phyloP scores from a whole-genome alignment of 2,329 filamentous ascomycete species.

The Phyllosticta citrichinensis region DNA sequence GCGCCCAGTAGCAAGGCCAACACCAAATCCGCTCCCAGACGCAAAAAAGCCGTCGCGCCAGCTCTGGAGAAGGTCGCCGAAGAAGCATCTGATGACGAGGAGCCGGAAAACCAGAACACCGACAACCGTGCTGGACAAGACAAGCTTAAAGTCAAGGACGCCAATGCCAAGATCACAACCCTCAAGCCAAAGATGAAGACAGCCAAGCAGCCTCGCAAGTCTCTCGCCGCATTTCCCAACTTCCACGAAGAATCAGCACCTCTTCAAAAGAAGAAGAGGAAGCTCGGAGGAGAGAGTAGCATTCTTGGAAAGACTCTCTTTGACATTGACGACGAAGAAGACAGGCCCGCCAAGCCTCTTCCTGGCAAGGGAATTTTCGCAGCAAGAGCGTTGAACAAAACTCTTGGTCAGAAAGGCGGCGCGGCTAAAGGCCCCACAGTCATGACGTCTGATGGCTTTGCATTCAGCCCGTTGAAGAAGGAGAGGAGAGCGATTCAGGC shows the following conservation, averaged over 20 bases:
- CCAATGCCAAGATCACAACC: constrained; percentile 18
- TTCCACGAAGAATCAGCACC: constrained; percentile 30
- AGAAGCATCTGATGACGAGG: constrained; percentile 29
- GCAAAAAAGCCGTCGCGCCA: constrained; percentile 28
- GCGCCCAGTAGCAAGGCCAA: constrained; percentile 36
- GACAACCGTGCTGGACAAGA: constrained; percentile 16
- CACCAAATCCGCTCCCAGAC: constrained; percentile 27
- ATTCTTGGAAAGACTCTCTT: constrained; percentile 47
- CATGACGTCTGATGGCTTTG: constrained; percentile 29
- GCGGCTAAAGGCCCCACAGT: constrained; percentile 26
- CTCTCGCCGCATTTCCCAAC: constrained; percentile 36
- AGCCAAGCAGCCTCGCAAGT: constrained; percentile 30
- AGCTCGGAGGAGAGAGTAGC: constrained; percentile 48
- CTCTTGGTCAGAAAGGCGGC: constrained; percentile 20
- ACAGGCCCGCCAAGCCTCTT: constrained; percentile 21
- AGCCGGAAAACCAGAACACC: constrained; percentile 30
- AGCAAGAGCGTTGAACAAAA: constrained; percentile 27
- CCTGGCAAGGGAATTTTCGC: constrained; percentile 28
- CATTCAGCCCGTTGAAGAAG: constrained; percentile 32
- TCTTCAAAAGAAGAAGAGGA: constrained; percentile 58
- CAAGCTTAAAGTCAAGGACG: constrained; percentile 22
- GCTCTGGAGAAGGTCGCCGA: constrained; percentile 35
- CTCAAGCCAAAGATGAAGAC: constrained; percentile 28
- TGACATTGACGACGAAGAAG: constrained; percentile 45
- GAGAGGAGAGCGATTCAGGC: constrained; percentile 19